Conservation (phyloP, 352 stramenopile species). For the Pythium vanterpoolii region DNA sequence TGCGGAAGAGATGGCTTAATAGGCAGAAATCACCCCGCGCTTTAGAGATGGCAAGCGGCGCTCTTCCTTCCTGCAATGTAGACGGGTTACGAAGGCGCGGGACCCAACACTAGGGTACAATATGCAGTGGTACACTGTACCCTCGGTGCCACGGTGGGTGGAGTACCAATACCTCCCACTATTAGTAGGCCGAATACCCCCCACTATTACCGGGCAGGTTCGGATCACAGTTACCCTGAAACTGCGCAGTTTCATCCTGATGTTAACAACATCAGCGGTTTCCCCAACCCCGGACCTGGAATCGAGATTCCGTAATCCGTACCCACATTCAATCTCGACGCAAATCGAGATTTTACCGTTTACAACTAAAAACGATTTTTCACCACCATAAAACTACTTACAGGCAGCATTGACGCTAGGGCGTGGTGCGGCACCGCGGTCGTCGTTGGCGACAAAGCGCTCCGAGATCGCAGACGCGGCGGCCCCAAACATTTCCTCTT, state of each 20-base stretch:
- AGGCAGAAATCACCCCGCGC: neutral
- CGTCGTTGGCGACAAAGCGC: slow-evolving; percentile 58
- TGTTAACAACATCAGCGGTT: neutral
- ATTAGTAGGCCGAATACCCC: no score
- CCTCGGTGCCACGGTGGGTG: no score
- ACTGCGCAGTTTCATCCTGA: no score
- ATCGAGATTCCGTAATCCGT: neutral
- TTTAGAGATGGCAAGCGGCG: slow-evolving; percentile 1
- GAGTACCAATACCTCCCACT: no score
- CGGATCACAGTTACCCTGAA: no score
- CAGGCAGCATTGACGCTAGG: neutral
- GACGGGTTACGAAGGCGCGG: neutral
- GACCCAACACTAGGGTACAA: slow-evolving; percentile 2
- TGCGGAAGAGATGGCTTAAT: neutral
- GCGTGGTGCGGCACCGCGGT: slow-evolving; percentile 11
- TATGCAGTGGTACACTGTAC: no score
- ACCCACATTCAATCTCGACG: neutral
- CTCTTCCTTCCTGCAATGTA: neutral
- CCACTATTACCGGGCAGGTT: no score
- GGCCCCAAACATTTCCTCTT: slow-evolving; percentile 81
- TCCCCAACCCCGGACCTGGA: neutral
- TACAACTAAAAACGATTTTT: neutral
- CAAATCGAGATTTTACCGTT: neutral
- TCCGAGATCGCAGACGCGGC: slow-evolving; percentile 76
- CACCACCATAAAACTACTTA: neutral